Conservation (phyloP, 805 yeast species). For the Teunomyces panamensis region DNA sequence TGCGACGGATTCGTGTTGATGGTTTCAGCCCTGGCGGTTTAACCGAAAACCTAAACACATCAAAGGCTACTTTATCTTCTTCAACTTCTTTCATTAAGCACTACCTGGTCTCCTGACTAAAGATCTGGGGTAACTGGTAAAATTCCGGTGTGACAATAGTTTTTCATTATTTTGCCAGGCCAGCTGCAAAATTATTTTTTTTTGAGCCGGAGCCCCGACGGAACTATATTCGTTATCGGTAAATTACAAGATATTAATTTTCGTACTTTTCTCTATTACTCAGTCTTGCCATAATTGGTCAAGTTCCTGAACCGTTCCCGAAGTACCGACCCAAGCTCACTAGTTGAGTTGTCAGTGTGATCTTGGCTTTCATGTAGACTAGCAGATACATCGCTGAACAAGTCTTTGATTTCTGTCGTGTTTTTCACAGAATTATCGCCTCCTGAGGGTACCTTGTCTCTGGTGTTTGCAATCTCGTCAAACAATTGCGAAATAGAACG, state of each 20-base stretch:
- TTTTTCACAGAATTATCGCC: constrained; percentile 4
- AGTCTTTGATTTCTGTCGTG: constrained; percentile 8
- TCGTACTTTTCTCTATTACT: not conserved
- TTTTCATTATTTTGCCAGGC: not conserved
- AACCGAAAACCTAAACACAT: not conserved
- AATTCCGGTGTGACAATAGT: no score
- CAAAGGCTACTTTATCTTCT: not conserved
- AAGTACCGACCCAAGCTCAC: constrained; percentile 21
- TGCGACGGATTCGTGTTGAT: not conserved
- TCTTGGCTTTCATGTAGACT: constrained; percentile 8
- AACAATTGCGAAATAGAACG: constrained; percentile 31
- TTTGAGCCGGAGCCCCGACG: constrained; percentile 1
- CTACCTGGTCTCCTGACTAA: no score
- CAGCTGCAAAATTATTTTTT: not conserved
- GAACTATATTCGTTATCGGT: not conserved
- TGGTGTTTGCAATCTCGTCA: constrained; percentile 23
- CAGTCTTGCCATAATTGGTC: constrained; percentile 11
- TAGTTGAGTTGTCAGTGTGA: constrained; percentile 17
- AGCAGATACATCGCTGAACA: constrained; percentile 10
- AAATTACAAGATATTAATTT: not conserved
- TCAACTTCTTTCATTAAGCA: not conserved
- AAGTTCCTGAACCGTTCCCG: constrained; percentile 21
- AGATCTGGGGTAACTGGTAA: no score
- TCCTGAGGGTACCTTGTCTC: not conserved
- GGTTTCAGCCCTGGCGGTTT: not conserved